Base-by-base conservation (phyloP, 1,284 basidiomycete genomes). In the Ceratobasidium theobromae region DNA sequence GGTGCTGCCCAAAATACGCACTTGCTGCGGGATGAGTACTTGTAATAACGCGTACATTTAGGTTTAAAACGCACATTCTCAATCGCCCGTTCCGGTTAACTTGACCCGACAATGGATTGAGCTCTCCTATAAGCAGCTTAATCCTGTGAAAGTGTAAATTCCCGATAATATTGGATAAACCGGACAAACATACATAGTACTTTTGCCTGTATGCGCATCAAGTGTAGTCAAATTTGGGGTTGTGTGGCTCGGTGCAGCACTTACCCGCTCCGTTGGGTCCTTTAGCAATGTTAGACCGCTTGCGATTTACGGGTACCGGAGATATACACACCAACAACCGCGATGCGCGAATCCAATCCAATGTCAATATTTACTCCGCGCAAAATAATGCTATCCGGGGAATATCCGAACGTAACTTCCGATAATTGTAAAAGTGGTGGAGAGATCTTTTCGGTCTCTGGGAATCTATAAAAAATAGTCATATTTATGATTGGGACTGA, bases 1-100 rank as follows among this genome's bases (percentile, higher is more conserved):
- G 97, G 77, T 99, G 97, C 75, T 99, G 97, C 14, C 95, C 92
- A 76, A 98, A 98, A 80, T 98, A 96, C 32, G 89, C 91, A 68
- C 86, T 91, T 38, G 25, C 32, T 1, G 12, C 28, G 43, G 14
- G 21, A 27, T 66, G 18, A 54, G 23, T 27, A 43, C 5, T 18
- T 33, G 23, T 40, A 14, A 1, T 18, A 21, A 38, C 12, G 58
- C 8, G 9, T 38, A 40, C 40, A 49, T 0, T 55, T 54, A 25
- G 8, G 14, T 14, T 18, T 21, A 18, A 14, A 21, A 76, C 87
- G 60, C 74, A 90, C 90, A 97, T 85, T 69, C 97, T 84, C 57
- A 98, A 80, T 53, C 95, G 87, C 49, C 93, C 91, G 76, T 99
- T 99, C 67, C 93, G 86, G 69, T 86, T 95, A 60, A 95, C 86